phyloP scores from a whole-genome alignment of 108 stramenopile genomes.

The Schizochytrium sp. region DNA sequence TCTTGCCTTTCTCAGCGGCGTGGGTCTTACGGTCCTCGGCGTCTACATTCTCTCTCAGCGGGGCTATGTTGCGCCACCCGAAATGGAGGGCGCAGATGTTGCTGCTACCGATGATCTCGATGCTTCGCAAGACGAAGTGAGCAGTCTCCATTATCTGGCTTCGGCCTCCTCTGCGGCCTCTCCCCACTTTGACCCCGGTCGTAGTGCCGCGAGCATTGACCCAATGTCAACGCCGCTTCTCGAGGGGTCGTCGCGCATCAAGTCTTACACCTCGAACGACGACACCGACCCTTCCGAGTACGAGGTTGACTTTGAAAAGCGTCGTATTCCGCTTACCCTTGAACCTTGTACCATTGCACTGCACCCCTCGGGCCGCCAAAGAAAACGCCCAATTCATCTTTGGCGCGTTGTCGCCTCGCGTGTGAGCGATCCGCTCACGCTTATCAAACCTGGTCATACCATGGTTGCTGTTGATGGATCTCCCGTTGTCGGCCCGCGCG shows the following conservation, averaged over 20 bases:
- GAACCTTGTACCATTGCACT: background rate
- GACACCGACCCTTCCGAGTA: background rate
- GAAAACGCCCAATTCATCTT: background rate
- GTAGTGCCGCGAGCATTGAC: background rate
- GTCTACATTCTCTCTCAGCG: slow-evolving; percentile 13
- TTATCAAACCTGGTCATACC: background rate
- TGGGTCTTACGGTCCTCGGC: background rate
- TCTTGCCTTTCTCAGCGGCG: background rate
- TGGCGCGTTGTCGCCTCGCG: background rate
- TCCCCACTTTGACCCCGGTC: background rate
- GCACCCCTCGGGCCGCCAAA: background rate
- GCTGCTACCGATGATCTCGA: background rate
- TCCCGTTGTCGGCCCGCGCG: background rate
- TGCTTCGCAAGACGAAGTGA: no score
- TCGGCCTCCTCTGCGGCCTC: background rate
- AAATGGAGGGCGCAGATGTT: background rate
- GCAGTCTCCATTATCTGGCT: no score
- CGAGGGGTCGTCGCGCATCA: background rate
- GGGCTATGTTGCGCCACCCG: background rate
- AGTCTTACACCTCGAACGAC: background rate
- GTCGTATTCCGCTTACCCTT: background rate
- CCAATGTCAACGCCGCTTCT: background rate
- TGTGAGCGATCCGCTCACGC: background rate
- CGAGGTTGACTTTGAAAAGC: background rate
- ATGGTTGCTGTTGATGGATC: background rate